A percentile compares a stretch with the other conserved stretches of the same genome.
phyloP scores from a whole-genome alignment of 441 rosid species.

The Flueggea neowawraea region DNA sequence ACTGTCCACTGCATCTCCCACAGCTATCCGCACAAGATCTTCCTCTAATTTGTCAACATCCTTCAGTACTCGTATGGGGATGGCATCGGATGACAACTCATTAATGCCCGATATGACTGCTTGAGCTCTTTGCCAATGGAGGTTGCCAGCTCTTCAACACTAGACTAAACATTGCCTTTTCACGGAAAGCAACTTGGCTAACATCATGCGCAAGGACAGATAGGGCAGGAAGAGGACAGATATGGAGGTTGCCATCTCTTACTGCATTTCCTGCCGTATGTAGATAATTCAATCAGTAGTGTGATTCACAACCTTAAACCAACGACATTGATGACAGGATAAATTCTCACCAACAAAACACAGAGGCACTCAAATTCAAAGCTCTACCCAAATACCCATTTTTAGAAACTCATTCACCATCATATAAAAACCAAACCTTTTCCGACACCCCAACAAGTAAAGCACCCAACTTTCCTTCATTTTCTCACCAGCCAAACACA shows the following conservation, averaged over 20 bases:
- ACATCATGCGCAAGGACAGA: conserved; percentile 84
- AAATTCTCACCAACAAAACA: too few species aligned
- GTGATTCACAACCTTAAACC: too few species aligned
- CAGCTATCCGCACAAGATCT: conserved; percentile 98
- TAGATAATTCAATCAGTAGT: too few species aligned
- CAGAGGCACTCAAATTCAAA: too few species aligned
- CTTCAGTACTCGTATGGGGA: conserved; percentile 86
- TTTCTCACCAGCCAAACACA: conserved; percentile 13
- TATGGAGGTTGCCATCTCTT: conserved; percentile 3
- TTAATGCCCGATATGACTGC: conserved; percentile 59
- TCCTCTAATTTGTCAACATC: conserved; percentile 96
- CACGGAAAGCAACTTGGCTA: conserved; percentile 76
- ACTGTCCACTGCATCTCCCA: conserved; percentile 93
- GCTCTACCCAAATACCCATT: too few species aligned
- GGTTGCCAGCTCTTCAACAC: conserved; percentile 98
- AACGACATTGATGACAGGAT: too few species aligned
- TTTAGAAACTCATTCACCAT: too few species aligned
- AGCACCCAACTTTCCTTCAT: not conserved
- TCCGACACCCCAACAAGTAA: not conserved
- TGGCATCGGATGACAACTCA: conserved; percentile 91
- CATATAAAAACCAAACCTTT: too few species aligned
- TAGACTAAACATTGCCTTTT: conserved; percentile 85
- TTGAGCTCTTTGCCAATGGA: conserved; percentile 81
- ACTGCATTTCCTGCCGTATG: too few species aligned
- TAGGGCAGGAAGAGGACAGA: conserved; percentile 61